A percentile compares a stretch with the other conserved stretches of the same genome.
phyloP scores from a whole-genome alignment of 2,329 filamentous ascomycete species.

The Pseudogymnoascus destructans region DNA sequence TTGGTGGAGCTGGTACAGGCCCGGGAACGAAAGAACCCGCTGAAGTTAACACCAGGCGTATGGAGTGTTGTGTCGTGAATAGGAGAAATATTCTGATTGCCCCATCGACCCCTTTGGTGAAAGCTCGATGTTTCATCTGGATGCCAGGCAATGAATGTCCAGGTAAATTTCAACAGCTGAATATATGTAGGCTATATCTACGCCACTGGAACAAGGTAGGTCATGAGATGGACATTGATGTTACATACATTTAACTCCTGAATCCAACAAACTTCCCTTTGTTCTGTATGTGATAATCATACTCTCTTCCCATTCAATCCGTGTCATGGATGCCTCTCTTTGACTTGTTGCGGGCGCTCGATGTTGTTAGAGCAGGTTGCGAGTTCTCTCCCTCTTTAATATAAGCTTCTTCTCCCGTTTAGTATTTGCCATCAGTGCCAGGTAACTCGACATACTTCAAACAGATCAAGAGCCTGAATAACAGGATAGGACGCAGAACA shows the following conservation, averaged over 20 bases:
- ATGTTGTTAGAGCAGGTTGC: not conserved
- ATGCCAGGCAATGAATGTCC: not conserved
- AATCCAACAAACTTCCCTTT: not conserved
- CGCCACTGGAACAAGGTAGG: not conserved
- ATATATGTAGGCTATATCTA: not conserved
- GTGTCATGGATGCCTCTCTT: not conserved
- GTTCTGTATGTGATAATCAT: not conserved
- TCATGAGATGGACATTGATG: not conserved
- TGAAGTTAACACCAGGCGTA: constrained; percentile 20
- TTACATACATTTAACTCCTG: not conserved
- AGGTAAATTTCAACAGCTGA: not conserved
- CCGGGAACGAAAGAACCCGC: constrained; percentile 20
- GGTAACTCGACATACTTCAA: not conserved
- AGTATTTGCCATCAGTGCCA: not conserved
- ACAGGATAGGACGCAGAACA: not conserved
- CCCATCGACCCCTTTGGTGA: not conserved
- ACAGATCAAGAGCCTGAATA: not conserved
- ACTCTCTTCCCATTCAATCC: not conserved
- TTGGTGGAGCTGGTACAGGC: constrained; percentile 22
- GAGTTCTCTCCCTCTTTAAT: not conserved
- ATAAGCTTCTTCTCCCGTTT: not conserved
- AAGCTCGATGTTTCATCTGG: not conserved
- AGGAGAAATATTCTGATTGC: not conserved
- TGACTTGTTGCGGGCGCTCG: not conserved
- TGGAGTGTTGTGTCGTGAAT: constrained; percentile 12